Conservation (phyloP, 805 yeast species). For the Henningerozyma blattae region DNA sequence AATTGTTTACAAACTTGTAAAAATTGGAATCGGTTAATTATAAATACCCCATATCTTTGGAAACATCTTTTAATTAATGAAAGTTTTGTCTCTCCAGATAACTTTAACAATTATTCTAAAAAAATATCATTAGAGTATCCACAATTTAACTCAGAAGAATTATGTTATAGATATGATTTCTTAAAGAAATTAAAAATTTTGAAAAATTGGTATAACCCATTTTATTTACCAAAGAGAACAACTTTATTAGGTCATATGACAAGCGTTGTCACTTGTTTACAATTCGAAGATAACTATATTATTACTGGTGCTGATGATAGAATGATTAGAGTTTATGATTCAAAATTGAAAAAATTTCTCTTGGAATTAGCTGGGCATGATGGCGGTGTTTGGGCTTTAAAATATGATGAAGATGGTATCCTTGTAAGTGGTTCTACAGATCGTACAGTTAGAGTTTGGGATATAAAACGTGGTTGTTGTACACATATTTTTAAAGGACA, state of each 20-base stretch:
- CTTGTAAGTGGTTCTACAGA: constrained; percentile 93
- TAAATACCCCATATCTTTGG: constrained; percentile 59
- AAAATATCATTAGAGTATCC: constrained; percentile 16
- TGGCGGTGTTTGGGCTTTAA: constrained; percentile 98
- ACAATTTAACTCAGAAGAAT: constrained; percentile 18
- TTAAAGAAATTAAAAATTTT: constrained; percentile 66
- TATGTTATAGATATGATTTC: constrained; percentile 33
- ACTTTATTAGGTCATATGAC: constrained; percentile 60
- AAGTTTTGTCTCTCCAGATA: constrained; percentile 37
- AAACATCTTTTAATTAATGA: constrained; percentile 49
- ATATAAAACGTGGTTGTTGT: constrained; percentile 69
- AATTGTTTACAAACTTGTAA: constrained; percentile 52
- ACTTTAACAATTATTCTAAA: constrained; percentile 28
- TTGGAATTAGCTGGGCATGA: constrained; percentile 73
- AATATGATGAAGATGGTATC: constrained; percentile 59
- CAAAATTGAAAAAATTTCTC: constrained; percentile 55
- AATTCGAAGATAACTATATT: constrained; percentile 80
- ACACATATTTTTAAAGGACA: constrained; percentile 90
- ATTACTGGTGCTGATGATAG: constrained; percentile 89
- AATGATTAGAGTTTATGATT: constrained; percentile 68
- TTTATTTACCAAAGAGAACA: constrained; percentile 52
- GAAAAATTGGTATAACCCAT: constrained; percentile 72
- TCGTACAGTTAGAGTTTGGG: constrained; percentile 90
- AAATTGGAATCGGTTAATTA: constrained; percentile 58
- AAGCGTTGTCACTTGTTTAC: constrained; percentile 88